Base-by-base conservation (phyloP, 306 rosid species). In the Inga oerstediana region DNA sequence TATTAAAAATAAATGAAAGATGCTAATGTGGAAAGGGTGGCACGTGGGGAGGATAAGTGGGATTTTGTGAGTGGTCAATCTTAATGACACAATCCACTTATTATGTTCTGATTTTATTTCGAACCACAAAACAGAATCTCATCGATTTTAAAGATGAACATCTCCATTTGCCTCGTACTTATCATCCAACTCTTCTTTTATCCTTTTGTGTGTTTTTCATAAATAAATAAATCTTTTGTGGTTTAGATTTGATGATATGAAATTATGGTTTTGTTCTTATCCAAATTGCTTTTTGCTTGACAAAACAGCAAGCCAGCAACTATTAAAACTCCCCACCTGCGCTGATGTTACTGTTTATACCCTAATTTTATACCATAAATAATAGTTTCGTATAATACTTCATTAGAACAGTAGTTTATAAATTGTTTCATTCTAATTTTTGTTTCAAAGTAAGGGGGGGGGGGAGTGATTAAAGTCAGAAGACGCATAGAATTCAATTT, bases 1-100 rank as follows among this genome's bases (percentile, higher is more conserved):
- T 88, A 39, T 39, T 37, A 37, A 48, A 48, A 48, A 83, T 2
- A 8, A 37, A 79, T 30, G 11, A 77, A 71, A 79, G 82, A 82
- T 86, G 83, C 83, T 69, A 7, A 82, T 85, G 7, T 49, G 79
- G 67, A 79, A 87, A 88, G 84, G 83, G 82, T 87, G 79, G 84
- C 86, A 84, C 87, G 80, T 84, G 84, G 83, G 75, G 87, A 83
- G 80, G 80, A 83, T 81, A 79, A 84, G 84, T 77, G 80, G 84
- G 76, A 75, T 71, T 81, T 85, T 34, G 17, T 46, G 85, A 80
- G 81, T 78, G 80, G 79, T 86, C 80, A 79, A 86, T 86, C 89
- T 78, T 86, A 80, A 77, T 83, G 80, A 75, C 89, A 86, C 86
- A 70, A 45, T 87, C 91, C 90, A 83, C 88, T 76, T 74, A 71